Conservation (phyloP, 208 protist genomes). For the Leishmania guyanensis region DNA sequence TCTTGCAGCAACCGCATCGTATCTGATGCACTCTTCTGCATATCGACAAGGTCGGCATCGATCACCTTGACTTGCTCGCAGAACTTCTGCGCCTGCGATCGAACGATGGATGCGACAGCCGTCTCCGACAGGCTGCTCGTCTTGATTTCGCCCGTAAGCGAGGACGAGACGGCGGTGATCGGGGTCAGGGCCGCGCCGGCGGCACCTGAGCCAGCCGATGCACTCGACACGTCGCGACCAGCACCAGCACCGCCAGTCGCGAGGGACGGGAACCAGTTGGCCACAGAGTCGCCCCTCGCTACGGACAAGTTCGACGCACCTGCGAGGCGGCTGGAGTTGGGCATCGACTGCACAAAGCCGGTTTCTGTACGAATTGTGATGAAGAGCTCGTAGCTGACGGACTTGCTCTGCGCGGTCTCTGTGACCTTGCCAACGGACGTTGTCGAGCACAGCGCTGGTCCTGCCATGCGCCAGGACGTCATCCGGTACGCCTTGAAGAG, state of each 20-base stretch:
- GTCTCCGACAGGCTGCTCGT: slow-evolving; percentile 69
- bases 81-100: slow-evolving; percentile 73
- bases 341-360: slow-evolving; percentile 70
- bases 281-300: slow-evolving; percentile 37
- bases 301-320: slow-evolving; percentile 61
- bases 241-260: slow-evolving; percentile 20
- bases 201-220: slow-evolving; percentile 11
- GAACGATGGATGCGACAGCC: slow-evolving; percentile 66
- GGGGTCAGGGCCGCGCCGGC: slow-evolving; percentile 30
- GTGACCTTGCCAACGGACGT: slow-evolving; percentile 80
- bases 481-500: slow-evolving; percentile 75
- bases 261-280: slow-evolving; percentile 69
- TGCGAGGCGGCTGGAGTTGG: slow-evolving; percentile 75
- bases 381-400: slow-evolving; percentile 81
- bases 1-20: slow-evolving; percentile 85
- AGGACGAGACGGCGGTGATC: slow-evolving; percentile 84
- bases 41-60: slow-evolving; percentile 62
- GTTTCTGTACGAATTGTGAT: slow-evolving; percentile 71
- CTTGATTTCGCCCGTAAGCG: slow-evolving; percentile 64
- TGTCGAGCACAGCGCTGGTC: slow-evolving; percentile 58
- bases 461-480: slow-evolving; percentile 82
- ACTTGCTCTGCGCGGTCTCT: slow-evolving; percentile 61
- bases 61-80: slow-evolving; percentile 71
- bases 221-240: slow-evolving; percentile 10
- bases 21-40: slow-evolving; percentile 74